These are phyloP conservation scores for Aegilops speltoides DNA, from an alignment of 176 grass and related monocot species.

Conservation along the genomic window DNA sequence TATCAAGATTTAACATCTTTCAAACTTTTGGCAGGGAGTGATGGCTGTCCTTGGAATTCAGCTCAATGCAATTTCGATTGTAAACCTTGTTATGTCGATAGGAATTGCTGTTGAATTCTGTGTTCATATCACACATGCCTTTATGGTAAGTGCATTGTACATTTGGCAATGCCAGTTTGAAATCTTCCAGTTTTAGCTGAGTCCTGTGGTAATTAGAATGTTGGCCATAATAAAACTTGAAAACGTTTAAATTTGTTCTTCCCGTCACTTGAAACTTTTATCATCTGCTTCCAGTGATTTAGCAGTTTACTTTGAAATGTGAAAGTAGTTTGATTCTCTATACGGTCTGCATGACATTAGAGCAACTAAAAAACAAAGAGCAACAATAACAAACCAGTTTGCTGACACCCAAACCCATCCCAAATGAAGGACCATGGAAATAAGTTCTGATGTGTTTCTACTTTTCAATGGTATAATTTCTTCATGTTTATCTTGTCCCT, in stretches of 20 bases:
- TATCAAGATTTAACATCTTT: conserved; percentile 6
- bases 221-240: background rate
- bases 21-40: conserved; percentile 71
- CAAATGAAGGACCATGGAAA: conserved; percentile 1
- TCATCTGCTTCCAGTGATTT: background rate
- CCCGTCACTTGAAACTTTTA: background rate
- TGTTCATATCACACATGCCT: conserved; percentile 97
- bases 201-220: background rate
- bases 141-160: conserved; percentile 70
- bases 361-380: background rate
- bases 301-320: background rate
- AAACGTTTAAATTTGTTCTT: background rate
- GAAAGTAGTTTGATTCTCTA: conserved; percentile 11
- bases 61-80: conserved; percentile 95
- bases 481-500: conserved; percentile 1
- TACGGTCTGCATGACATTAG: background rate
- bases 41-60: conserved; percentile 92
- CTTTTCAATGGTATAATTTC: background rate
- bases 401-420: background rate
- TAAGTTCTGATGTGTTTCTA: conserved; percentile 11
- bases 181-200: conserved; percentile 1
- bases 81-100: conserved; percentile 99
- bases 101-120: conserved; percentile 99
- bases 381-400: background rate
- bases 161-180: conserved; percentile 25